phyloP scores from a whole-genome alignment of 139 green algal genomes.

The Tetraselmis striata region DNA sequence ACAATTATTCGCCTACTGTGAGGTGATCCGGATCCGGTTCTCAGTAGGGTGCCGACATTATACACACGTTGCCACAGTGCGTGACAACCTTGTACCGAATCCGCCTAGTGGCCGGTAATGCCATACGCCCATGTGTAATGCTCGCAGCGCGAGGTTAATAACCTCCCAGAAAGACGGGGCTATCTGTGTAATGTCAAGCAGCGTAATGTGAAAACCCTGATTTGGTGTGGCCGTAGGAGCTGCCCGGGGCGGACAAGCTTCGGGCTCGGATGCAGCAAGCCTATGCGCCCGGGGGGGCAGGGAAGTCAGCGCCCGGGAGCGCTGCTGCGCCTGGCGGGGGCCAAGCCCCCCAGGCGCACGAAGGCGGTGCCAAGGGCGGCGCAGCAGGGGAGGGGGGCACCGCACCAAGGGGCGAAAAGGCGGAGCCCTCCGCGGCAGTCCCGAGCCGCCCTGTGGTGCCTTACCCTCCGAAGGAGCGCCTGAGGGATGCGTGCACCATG shows the following conservation, averaged over 20 bases:
- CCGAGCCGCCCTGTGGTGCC: not conserved
- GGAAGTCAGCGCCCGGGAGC: not conserved
- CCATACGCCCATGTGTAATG: not conserved
- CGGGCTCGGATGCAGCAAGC: not conserved
- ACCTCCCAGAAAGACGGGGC: too few species aligned
- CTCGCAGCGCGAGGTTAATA: too few species aligned
- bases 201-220: not conserved
- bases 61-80: not conserved
- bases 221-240: not conserved
- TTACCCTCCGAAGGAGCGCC: not conserved
- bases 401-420: too few species aligned
- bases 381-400: not conserved
- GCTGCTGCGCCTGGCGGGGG: too few species aligned
- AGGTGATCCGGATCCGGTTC: too few species aligned
- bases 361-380: not conserved
- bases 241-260: not conserved
- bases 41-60: too few species aligned
- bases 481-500: not conserved
- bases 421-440: not conserved
- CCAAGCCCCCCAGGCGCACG: not conserved
- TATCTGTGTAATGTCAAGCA: not conserved
- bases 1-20: too few species aligned
- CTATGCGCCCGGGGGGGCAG: not conserved
- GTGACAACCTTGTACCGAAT: not conserved
- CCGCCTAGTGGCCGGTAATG: not conserved